Base-by-base conservation (phyloP, 2,329 filamentous ascomycete genomes). In the Talaromyces sp. region DNA sequence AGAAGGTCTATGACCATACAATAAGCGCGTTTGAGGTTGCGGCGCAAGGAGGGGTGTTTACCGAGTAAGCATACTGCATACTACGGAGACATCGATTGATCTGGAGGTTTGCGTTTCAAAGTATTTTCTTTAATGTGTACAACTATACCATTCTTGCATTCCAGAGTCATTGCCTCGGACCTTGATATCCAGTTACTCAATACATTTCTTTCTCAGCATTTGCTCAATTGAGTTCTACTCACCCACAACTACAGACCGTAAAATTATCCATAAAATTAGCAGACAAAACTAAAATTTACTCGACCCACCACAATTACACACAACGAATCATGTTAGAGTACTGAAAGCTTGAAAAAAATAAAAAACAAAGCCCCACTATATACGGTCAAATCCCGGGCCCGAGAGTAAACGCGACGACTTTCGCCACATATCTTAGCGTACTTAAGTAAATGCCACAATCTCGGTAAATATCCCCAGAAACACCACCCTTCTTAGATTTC, bases 21-120 rank as follows among this genome's bases (percentile, higher is more conserved):
- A 33, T 55, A 51, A 62, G 31, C 33, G 60, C 60, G 18, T 59
- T 62, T 59, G 60, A 62, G 27, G 60, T 52, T 16, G 55, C 54
- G 8, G 51, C 51, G 50, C 50, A 16, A 10, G 60, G 60, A 9
- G 12, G 23, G 1, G 36, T 56, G 27, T 62, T 62, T 14, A 55
- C 30, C 4, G 56, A 59, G 23, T 62, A 50, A 28, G 27, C 50
- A 28, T 5, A n/a, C 14, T 23, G 16, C 42, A 53, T 6, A 5
- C 14, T 16, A 6, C 10, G 5, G 18, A 33, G 7, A 31, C 4
- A 9, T 47, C 42, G 42, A 18, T 7, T 47, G 6, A 53, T 53
- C 16, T 16, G 18, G 44, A 27, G n/a, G 44, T 18, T 42, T 42
- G 2, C 3, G 3, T 18, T 18, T 27, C 7, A 4, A 47, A 47